These are phyloP conservation scores for Emmonsia crescens DNA, from an alignment of 2,329 filamentous ascomycete genomes.

Conservation along the genomic window DNA sequence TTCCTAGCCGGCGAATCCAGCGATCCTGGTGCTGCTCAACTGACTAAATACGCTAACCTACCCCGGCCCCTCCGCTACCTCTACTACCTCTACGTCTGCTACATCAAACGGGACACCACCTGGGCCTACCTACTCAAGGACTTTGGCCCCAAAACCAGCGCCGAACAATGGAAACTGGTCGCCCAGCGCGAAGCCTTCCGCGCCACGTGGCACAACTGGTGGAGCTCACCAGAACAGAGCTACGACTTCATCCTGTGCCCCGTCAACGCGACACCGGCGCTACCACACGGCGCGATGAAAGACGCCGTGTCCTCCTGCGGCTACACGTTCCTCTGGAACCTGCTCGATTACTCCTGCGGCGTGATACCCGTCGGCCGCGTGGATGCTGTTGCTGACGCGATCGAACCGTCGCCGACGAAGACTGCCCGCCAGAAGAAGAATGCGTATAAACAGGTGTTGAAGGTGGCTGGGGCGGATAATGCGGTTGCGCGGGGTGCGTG, in stretches of 20 bases:
- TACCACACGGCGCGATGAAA: slow-evolving; percentile 78
- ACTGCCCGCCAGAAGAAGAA: slow-evolving; percentile 38
- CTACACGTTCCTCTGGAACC: slow-evolving; percentile 87
- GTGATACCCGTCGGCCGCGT: slow-evolving; percentile 80
- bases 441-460: slow-evolving; percentile 25
- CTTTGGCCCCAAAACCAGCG: slow-evolving; percentile 63
- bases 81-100: slow-evolving; percentile 85
- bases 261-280: slow-evolving; percentile 82
- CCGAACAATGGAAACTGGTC: slow-evolving; percentile 75
- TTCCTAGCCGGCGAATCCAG: slow-evolving; percentile 68
- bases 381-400: slow-evolving; percentile 57
- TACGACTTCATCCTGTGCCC: slow-evolving; percentile 73
- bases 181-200: slow-evolving; percentile 67
- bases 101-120: slow-evolving; percentile 61
- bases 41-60: slow-evolving; percentile 62
- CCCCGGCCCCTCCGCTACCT: slow-evolving; percentile 66
- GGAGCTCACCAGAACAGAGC: slow-evolving; percentile 56
- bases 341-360: slow-evolving; percentile 80
- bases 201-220: slow-evolving; percentile 72
- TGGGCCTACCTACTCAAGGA: slow-evolving; percentile 68
- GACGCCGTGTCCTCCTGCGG: slow-evolving; percentile 77
- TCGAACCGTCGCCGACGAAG: slow-evolving; percentile 30
- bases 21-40: slow-evolving; percentile 64
- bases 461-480: slow-evolving; percentile 47
- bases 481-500: slow-evolving; percentile 74